These are phyloP conservation scores for Metschnikowia anglica DNA, from an alignment of 805 yeast genomes.

Conservation along the genomic window DNA sequence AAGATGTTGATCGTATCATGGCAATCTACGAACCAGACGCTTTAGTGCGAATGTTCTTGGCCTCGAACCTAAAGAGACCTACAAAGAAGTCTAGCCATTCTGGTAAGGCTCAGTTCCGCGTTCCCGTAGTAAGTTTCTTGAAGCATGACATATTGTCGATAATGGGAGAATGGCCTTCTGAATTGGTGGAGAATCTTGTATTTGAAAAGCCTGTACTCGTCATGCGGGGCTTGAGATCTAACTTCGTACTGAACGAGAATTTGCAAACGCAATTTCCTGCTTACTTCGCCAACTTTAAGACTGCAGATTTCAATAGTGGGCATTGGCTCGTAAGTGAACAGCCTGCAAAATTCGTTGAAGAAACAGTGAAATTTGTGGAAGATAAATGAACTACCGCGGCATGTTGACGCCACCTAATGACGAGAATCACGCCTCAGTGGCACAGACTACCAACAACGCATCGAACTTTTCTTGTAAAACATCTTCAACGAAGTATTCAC, in stretches of 20 bases:
- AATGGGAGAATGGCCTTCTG: slow-evolving; percentile 20
- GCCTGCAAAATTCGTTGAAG: slow-evolving; percentile 31
- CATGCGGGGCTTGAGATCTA: slow-evolving; percentile 44
- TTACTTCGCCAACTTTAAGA: slow-evolving; percentile 26
- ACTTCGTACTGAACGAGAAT: slow-evolving; percentile 38
- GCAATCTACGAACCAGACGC: slow-evolving; percentile 25
- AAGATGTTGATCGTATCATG: slow-evolving; percentile 25
- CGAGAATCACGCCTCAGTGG: too few species aligned
- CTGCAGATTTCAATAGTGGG: slow-evolving; percentile 28
- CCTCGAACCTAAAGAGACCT: slow-evolving; percentile 34
- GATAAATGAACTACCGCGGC: not conserved
- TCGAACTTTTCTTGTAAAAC: too few species aligned
- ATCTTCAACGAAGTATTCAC: too few species aligned
- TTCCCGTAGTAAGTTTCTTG: slow-evolving; percentile 20
- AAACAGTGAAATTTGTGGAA: slow-evolving; percentile 11
- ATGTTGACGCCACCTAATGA: too few species aligned
- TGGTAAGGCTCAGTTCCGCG: slow-evolving; percentile 15
- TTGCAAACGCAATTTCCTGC: slow-evolving; percentile 21
- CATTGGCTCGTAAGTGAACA: slow-evolving; percentile 44
- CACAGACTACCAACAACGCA: too few species aligned
- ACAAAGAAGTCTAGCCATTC: slow-evolving; percentile 19
- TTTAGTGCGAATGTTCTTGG: slow-evolving; percentile 36
- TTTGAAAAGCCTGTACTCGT: slow-evolving; percentile 40
- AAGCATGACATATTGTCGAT: slow-evolving; percentile 13
- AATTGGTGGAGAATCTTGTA: slow-evolving; percentile 14